phyloP scores from a whole-genome alignment of 257 asterid species.

The Lavandula angustifolia region DNA sequence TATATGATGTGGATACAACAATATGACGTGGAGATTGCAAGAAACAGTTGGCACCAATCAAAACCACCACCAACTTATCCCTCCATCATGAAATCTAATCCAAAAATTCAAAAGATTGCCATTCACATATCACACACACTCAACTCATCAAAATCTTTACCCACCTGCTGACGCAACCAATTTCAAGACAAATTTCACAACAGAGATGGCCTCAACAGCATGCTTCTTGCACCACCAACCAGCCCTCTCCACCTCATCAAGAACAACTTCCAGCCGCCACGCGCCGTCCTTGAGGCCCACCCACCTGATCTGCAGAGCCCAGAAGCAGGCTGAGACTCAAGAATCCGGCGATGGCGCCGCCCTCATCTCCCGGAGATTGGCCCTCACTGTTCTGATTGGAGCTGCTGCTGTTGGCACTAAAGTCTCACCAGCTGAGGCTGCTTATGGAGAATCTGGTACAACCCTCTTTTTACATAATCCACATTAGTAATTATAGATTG shows the following conservation, averaged over 20 bases:
- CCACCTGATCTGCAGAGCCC: conserved; percentile 61
- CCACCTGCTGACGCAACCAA: neutral
- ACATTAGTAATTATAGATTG: neutral
- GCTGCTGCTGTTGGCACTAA: conserved; percentile 72
- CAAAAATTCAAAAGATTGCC: conserved; percentile 36
- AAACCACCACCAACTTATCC: conserved; percentile 56
- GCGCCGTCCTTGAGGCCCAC: conserved; percentile 43
- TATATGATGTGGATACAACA: no score
- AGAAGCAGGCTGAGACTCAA: conserved; percentile 34
- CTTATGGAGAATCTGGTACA: conserved; percentile 87
- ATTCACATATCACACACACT: conserved; percentile 36
- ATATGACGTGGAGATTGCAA: conserved; percentile 47
- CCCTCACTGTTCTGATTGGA: conserved; percentile 65
- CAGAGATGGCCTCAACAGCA: conserved; percentile 71
- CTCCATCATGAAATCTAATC: conserved; percentile 48
- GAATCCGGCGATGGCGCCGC: conserved; percentile 29
- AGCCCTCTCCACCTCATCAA: conserved; percentile 48
- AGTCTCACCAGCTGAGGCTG: conserved; percentile 85
- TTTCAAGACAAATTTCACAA: neutral
- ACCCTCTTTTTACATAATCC: neutral
- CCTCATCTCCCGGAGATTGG: conserved; percentile 62
- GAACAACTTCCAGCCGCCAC: conserved; percentile 41
- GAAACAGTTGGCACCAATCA: conserved; percentile 45
- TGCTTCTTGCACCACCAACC: conserved; percentile 65
- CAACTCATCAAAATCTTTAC: conserved; percentile 14